These are phyloP conservation scores for Thelonectria olida DNA, from an alignment of 2,329 filamentous ascomycete species.

Conservation along the genomic window DNA sequence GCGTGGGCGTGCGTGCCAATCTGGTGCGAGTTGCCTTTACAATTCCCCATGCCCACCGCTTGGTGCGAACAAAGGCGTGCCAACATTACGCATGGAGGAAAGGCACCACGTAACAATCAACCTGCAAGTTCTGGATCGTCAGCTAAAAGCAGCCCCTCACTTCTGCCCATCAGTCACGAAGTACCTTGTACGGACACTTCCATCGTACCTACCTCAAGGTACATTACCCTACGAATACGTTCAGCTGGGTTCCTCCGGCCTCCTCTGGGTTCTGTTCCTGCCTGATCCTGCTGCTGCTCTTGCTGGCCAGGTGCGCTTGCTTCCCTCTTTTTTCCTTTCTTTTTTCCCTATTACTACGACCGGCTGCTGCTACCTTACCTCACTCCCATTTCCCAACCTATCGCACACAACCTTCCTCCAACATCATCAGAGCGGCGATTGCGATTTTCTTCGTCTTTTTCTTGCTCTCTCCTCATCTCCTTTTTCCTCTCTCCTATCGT, in stretches of 20 bases:
- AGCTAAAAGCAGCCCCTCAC: slow-evolving; percentile 1
- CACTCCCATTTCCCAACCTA: slow-evolving; percentile 16
- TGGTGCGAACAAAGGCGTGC: too few species aligned
- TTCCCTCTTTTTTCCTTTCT: not conserved
- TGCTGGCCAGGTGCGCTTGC: not conserved
- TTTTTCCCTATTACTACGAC: not conserved
- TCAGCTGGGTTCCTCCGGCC: too few species aligned
- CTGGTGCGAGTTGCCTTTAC: too few species aligned
- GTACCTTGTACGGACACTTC: too few species aligned
- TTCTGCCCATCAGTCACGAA: too few species aligned
- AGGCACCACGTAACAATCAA: not conserved
- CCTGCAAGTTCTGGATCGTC: not conserved
- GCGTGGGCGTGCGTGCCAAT: not conserved
- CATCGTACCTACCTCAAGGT: too few species aligned
- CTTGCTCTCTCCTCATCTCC: slow-evolving; percentile 31
- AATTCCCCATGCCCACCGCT: not conserved
- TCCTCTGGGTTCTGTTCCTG: not conserved
- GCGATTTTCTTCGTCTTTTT: slow-evolving; percentile 32
- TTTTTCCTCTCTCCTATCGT: slow-evolving; percentile 35
- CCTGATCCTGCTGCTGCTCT: slow-evolving; percentile 1
- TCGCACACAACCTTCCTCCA: slow-evolving; percentile 23
- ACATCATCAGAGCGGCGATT: slow-evolving; percentile 33
- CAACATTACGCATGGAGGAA: not conserved
- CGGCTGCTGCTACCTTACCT: not conserved
- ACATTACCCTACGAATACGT: too few species aligned